Conservation (phyloP, 2,329 filamentous ascomycete genomes). For the Aspergillus ochraceus region DNA sequence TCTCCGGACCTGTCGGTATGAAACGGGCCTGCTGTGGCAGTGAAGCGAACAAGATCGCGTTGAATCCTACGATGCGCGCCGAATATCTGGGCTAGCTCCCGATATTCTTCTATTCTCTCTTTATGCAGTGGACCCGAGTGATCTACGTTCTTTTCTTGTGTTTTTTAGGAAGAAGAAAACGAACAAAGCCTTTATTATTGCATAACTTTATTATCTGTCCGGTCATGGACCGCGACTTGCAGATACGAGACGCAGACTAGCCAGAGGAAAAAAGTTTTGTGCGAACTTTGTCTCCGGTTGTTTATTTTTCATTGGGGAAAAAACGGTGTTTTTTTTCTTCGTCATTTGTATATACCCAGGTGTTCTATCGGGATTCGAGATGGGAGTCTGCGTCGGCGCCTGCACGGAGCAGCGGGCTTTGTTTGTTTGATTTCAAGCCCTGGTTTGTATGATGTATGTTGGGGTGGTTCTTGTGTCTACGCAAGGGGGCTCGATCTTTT, state of each 20-base stretch:
- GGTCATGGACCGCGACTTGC: background rate
- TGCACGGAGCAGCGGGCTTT: conserved; percentile 22
- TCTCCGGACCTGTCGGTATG: conserved; percentile 38
- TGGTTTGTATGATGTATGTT: conserved; percentile 34
- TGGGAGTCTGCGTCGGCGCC: conserved; percentile 23
- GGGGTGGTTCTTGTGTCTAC: conserved; percentile 25
- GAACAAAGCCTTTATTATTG: conserved; percentile 22
- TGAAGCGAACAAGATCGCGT: conserved; percentile 37
- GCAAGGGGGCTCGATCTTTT: conserved; percentile 23
- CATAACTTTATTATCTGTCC: conserved; percentile 17
- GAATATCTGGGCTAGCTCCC: conserved; percentile 26
- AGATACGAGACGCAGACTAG: conserved; percentile 10
- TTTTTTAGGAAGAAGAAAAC: conserved; percentile 10
- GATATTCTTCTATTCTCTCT: conserved; percentile 19
- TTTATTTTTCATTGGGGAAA: conserved; percentile 24
- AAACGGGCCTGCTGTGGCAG: conserved; percentile 44
- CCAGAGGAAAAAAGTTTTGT: conserved; percentile 21
- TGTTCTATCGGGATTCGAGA: conserved; percentile 26
- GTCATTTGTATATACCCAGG: conserved; percentile 30
- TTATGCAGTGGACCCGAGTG: conserved; percentile 3
- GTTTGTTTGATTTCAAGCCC: conserved; percentile 8
- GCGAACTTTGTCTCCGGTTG: conserved; percentile 18
- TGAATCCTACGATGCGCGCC: conserved; percentile 34
- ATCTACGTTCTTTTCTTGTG: background rate
- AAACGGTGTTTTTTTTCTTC: conserved; percentile 27